Conservation (phyloP, 176 grass and related monocot genomes). For the Urochloa ruziziensis region DNA sequence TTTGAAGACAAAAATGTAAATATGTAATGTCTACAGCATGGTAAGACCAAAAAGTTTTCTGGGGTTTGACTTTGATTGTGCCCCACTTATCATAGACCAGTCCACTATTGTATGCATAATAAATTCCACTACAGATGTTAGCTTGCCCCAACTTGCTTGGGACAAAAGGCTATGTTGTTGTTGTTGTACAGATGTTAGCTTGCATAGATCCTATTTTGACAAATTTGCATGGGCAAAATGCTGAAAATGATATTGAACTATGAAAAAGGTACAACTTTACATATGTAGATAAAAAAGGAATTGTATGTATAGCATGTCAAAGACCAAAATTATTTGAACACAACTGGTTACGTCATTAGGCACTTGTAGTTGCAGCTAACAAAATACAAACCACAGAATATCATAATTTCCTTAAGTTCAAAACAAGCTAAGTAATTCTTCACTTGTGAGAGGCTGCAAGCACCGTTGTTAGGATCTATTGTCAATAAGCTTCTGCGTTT, state of each 20-base stretch:
- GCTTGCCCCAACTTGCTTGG: no score
- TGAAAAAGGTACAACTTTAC: not conserved
- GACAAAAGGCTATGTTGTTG: no score
- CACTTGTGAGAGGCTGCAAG: slow-evolving; percentile 16
- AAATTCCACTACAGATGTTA: not conserved
- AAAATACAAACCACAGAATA: slow-evolving; percentile 4
- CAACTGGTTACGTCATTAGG: not conserved
- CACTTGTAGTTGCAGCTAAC: slow-evolving; percentile 1
- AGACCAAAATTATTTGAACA: not conserved
- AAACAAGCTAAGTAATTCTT: not conserved
- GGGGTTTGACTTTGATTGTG: not conserved
- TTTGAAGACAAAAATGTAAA: slow-evolving; percentile 20
- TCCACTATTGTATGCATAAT: not conserved
- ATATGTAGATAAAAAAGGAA: not conserved
- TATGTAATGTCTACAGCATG: slow-evolving; percentile 6
- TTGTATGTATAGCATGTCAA: not conserved
- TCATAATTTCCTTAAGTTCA: not conserved
- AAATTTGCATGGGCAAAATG: slow-evolving; percentile 5
- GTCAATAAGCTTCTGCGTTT: not conserved
- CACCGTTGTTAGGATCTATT: not conserved
- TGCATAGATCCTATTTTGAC: not conserved
- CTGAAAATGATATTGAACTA: not conserved
- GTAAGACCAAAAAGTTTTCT: not conserved
- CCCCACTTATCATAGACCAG: not conserved
- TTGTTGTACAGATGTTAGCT: no score